Percentiles rank a stretch among this genome's conserved stretches.
phyloP scores from a whole-genome alignment of 1,284 basidiomycete genomes.

The Entoloma clypeatum region DNA sequence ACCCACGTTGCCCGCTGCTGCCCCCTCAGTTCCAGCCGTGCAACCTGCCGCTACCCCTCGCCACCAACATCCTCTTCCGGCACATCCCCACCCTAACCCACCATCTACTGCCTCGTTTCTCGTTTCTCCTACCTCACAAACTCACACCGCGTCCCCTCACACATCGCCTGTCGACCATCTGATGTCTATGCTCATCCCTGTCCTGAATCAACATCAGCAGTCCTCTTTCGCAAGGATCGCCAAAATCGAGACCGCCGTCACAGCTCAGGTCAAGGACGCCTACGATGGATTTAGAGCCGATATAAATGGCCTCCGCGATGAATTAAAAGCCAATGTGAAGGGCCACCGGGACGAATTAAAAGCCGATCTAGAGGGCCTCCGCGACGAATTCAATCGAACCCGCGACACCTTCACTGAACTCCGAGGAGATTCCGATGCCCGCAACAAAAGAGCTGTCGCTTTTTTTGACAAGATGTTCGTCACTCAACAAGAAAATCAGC shows the following conservation, averaged over 20 bases:
- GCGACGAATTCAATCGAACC: no score
- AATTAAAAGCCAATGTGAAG: no score
- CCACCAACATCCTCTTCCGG: no score
- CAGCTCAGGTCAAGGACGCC: slow-evolving; percentile 8
- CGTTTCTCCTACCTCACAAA: neutral
- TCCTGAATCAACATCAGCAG: slow-evolving; percentile 9
- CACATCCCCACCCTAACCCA: no score
- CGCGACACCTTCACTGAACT: no score
- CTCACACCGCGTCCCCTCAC: neutral
- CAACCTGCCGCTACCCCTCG: no score
- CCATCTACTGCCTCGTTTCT: neutral
- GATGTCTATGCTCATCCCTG: slow-evolving; percentile 6
- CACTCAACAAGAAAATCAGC: slow-evolving; percentile 3
- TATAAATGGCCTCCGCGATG: slow-evolving; percentile 6
- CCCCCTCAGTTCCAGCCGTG: neutral
- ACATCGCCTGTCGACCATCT: slow-evolving; percentile 2
- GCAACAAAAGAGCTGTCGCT: no score
- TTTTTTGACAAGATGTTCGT: slow-evolving; percentile 4
- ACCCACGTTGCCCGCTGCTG: no score
- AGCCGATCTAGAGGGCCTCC: no score
- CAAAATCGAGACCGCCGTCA: slow-evolving; percentile 4
- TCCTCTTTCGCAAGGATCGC: slow-evolving; percentile 6
- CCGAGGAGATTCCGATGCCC: no score
- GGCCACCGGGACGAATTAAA: no score
- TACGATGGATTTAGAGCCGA: slow-evolving; percentile 9